phyloP scores from a whole-genome alignment of 2,329 filamentous ascomycete genomes.

The Fusarium neocosmosporiellum region DNA sequence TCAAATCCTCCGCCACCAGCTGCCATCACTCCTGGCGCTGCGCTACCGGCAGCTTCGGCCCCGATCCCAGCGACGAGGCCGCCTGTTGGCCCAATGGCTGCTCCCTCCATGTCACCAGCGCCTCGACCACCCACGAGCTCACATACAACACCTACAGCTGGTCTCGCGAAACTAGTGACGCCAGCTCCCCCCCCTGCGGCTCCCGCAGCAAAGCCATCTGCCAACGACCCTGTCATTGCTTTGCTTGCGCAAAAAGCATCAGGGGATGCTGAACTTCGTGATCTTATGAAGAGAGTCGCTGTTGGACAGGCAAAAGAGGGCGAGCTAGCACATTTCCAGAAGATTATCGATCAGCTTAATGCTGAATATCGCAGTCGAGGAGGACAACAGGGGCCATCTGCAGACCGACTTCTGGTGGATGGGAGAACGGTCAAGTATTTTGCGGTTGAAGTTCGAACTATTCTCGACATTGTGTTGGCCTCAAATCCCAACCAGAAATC shows the following conservation, averaged over 20 bases:
- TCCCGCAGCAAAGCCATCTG: slow-evolving; percentile 38
- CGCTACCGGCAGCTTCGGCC: slow-evolving; percentile 31
- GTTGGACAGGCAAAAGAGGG: slow-evolving; percentile 77
- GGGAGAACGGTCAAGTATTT: slow-evolving; percentile 69
- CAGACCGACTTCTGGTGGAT: slow-evolving; percentile 66
- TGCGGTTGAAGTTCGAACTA: slow-evolving; percentile 67
- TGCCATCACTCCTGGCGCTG: slow-evolving; percentile 17
- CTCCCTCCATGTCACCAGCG: slow-evolving; percentile 42
- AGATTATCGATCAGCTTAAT: slow-evolving; percentile 83
- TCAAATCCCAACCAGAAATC: slow-evolving; percentile 69
- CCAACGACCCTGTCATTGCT: slow-evolving; percentile 82
- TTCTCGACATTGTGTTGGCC: slow-evolving; percentile 67
- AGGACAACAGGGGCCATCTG: slow-evolving; percentile 62
- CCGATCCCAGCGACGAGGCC: slow-evolving; percentile 46
- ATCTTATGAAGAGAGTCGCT: slow-evolving; percentile 86
- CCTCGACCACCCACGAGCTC: slow-evolving; percentile 27
- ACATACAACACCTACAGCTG: slow-evolving; percentile 31
- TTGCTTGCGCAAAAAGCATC: slow-evolving; percentile 81
- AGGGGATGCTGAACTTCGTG: slow-evolving; percentile 76
- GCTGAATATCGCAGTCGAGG: slow-evolving; percentile 65
- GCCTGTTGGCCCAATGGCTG: slow-evolving; percentile 32
- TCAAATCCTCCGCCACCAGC: slow-evolving; percentile 33
- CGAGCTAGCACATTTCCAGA: slow-evolving; percentile 81
- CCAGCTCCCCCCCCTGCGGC: slow-evolving; percentile 27
- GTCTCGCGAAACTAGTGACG: slow-evolving; percentile 30